Conservation (phyloP, 2,329 filamentous ascomycete species). For the Fonsecaea monophora region DNA sequence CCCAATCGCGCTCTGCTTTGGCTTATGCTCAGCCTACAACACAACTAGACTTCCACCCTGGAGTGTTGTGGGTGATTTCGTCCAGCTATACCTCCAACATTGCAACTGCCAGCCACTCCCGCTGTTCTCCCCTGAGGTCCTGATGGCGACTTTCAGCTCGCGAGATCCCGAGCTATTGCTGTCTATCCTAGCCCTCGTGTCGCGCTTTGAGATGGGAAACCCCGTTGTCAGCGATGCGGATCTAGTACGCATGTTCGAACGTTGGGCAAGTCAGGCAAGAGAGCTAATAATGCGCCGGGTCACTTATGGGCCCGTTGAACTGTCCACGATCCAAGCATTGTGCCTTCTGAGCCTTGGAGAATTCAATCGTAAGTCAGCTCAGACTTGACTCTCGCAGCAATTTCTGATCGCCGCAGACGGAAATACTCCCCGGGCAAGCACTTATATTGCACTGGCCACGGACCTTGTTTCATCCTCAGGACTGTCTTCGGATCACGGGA, state of each 20-base stretch:
- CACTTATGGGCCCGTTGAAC: conserved; percentile 49
- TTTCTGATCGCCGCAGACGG: conserved; percentile 45
- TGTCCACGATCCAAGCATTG: conserved; percentile 53
- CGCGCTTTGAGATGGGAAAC: conserved; percentile 40
- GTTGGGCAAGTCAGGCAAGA: conserved; percentile 35
- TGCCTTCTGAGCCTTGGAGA: conserved; percentile 52
- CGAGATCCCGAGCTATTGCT: conserved; percentile 43
- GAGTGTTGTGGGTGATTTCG: conserved; percentile 20
- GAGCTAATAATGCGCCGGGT: conserved; percentile 50
- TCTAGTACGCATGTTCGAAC: neutral
- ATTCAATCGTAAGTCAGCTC: conserved; percentile 48
- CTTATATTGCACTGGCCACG: conserved; percentile 55
- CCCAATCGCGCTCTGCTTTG: neutral
- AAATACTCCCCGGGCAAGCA: conserved; percentile 54
- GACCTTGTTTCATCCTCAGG: conserved; percentile 55
- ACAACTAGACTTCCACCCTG: conserved; percentile 22
- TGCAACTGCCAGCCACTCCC: conserved; percentile 47
- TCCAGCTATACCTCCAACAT: conserved; percentile 43
- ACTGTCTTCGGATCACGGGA: conserved; percentile 47
- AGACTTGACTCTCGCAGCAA: too few relatives aligned
- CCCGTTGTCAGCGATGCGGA: neutral
- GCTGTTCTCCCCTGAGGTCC: conserved; percentile 40
- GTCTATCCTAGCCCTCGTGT: conserved; percentile 43
- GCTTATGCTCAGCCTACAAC: neutral
- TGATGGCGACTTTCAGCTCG: conserved; percentile 31